phyloP scores from a whole-genome alignment of 177 flowering plant genomes.

The Tripterygium wilfordii region DNA sequence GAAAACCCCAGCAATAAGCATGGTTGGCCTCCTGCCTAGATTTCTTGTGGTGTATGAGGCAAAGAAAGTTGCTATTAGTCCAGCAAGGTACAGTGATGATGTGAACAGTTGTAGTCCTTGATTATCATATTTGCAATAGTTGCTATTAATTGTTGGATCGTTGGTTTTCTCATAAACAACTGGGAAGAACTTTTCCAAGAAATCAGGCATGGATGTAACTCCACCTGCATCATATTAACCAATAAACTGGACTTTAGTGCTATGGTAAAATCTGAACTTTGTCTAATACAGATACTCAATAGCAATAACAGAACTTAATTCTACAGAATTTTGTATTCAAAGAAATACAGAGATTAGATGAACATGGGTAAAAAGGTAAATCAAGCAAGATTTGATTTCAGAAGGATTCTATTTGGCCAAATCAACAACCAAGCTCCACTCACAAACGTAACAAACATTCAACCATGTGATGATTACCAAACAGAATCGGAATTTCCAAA shows the following conservation, averaged over 20 bases:
- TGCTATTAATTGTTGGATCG: slow-evolving; percentile 33
- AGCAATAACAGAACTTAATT: too few relatives aligned
- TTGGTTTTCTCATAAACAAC: slow-evolving; percentile 38
- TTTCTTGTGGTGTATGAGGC: slow-evolving; percentile 87
- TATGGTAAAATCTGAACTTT: too few relatives aligned
- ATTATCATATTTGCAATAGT: slow-evolving; percentile 91
- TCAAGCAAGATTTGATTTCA: too few relatives aligned
- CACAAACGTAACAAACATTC: too few relatives aligned
- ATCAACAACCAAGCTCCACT: too few relatives aligned
- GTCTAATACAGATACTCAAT: too few relatives aligned
- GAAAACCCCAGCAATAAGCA: slow-evolving; percentile 84
- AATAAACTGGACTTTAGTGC: background rate
- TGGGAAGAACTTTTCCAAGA: slow-evolving; percentile 81
- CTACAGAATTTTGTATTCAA: too few relatives aligned
- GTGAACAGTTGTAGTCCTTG: slow-evolving; percentile 88
- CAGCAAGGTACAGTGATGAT: slow-evolving; percentile 89
- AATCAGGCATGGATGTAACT: slow-evolving; percentile 74
- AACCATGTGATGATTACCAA: too few relatives aligned
- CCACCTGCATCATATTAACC: slow-evolving; percentile 50
- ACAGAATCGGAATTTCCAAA: too few relatives aligned
- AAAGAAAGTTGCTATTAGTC: slow-evolving; percentile 70
- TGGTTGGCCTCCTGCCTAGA: slow-evolving; percentile 65
- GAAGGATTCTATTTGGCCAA: too few relatives aligned
- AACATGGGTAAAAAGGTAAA: too few relatives aligned
- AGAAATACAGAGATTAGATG: too few relatives aligned